phyloP scores from a whole-genome alignment of 306 rosid genomes.

The Arachis hypogaea region DNA sequence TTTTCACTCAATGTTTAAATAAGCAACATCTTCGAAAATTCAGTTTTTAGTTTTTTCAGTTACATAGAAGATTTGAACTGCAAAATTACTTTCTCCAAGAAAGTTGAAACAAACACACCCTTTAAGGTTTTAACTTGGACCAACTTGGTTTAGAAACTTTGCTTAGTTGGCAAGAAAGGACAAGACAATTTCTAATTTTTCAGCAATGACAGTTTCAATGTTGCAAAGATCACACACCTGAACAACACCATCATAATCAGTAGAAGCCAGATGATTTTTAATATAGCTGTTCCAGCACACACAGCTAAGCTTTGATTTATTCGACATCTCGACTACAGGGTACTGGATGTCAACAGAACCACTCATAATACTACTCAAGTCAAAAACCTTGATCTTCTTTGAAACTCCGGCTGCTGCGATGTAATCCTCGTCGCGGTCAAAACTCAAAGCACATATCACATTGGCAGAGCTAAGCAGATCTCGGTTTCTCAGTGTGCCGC shows the following conservation, averaged over 20 bases:
- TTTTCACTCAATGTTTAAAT: too few species aligned
- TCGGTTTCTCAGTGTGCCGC: conserved; percentile 74
- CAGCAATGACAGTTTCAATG: background rate
- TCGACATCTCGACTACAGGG: conserved; percentile 83
- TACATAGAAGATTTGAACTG: too few species aligned
- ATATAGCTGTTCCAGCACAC: conserved; percentile 91
- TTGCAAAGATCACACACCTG: conserved; percentile 66
- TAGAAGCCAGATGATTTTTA: conserved; percentile 88
- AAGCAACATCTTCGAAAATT: too few species aligned
- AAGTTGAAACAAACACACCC: too few species aligned
- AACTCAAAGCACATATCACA: conserved; percentile 88
- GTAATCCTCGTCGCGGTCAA: conserved; percentile 91
- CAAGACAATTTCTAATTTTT: conserved; percentile 13
- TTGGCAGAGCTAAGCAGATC: conserved; percentile 76
- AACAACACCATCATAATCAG: conserved; percentile 89
- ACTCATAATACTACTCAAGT: conserved; percentile 62
- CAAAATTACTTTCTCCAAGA: too few species aligned
- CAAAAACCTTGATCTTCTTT: conserved; percentile 87
- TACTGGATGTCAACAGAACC: conserved; percentile 79
- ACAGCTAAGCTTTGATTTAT: conserved; percentile 80
- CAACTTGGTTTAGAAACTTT: too few species aligned
- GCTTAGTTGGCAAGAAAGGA: conserved; percentile 10
- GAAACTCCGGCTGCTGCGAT: conserved; percentile 95
- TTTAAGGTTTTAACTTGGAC: too few species aligned
- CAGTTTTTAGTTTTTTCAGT: too few species aligned